Evolutionary conservation across 805 yeast species (phyloP).

Genomic region (Saturnispora zaruensis): DNA sequence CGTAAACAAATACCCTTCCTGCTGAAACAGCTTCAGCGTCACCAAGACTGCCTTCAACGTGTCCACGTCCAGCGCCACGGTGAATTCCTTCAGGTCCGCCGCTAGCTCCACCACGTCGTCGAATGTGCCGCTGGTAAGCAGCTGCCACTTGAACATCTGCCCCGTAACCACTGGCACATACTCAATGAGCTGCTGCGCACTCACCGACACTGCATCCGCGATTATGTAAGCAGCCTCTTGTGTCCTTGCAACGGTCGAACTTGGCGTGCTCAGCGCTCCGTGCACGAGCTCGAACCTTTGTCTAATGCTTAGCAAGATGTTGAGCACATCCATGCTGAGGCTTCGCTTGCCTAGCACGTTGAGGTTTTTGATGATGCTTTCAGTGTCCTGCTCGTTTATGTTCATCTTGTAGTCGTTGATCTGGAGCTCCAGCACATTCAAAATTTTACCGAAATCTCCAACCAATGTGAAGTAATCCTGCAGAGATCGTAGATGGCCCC

Average conservation of each 20-base stretch:
- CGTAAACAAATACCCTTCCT: neutral
- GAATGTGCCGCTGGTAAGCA: neutral
- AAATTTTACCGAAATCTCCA: conserved; percentile 14
- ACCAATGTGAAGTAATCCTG: neutral
- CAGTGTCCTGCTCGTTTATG: conserved; percentile 12
- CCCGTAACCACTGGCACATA: neutral
- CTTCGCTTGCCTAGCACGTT: neutral
- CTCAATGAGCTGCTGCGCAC: neutral
- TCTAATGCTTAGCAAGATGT: conserved; percentile 1
- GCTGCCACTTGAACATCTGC: conserved; percentile 5
- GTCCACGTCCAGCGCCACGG: neutral
- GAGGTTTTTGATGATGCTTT: neutral
- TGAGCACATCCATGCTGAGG: neutral
- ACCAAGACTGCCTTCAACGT: conserved; percentile 1
- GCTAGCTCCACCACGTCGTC: neutral
- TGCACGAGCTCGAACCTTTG: conserved; percentile 1
- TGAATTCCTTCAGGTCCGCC: neutral
- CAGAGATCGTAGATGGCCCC: conserved; percentile 16
- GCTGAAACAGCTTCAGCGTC: neutral
- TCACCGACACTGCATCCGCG: neutral
- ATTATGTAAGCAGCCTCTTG: neutral
- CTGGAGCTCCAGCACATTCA: conserved; percentile 20
- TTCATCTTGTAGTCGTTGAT: conserved; percentile 12
- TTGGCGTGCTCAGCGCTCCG: neutral
- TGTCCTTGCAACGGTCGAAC: no score